Conservation (phyloP, 352 stramenopile genomes). For the Phytophthora uliginosa region DNA sequence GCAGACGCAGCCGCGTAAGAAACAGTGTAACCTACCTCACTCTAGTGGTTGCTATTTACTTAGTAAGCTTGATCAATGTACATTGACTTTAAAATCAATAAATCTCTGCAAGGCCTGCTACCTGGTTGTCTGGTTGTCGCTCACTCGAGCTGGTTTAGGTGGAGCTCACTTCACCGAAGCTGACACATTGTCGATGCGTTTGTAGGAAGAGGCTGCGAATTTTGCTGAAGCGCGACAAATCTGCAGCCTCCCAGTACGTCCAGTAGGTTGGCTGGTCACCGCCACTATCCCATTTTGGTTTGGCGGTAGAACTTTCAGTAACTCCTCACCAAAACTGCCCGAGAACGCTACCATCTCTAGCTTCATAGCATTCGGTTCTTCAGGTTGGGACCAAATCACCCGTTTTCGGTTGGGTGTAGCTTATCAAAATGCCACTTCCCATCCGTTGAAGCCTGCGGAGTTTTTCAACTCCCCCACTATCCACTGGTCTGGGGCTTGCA, state of each 20-base stretch:
- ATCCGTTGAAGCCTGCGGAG: constrained; percentile 21
- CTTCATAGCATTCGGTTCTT: background rate
- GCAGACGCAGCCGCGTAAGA: constrained; percentile 38
- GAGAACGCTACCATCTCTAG: background rate
- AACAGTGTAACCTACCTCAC: background rate
- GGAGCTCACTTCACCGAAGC: constrained; percentile 6
- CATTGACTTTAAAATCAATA: background rate
- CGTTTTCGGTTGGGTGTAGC: constrained; percentile 14
- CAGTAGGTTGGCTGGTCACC: constrained; percentile 19
- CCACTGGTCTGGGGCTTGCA: background rate
- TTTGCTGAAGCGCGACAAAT: constrained; percentile 10
- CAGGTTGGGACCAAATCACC: background rate
- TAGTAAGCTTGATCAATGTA: background rate
- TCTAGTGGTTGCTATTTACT: background rate
- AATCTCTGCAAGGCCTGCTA: background rate
- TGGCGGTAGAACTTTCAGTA: constrained; percentile 29
- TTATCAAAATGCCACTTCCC: constrained; percentile 18
- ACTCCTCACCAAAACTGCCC: constrained; percentile 17
- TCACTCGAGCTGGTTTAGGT: background rate
- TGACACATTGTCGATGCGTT: background rate
- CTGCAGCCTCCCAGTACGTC: constrained; percentile 21
- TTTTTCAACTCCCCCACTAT: constrained; percentile 23
- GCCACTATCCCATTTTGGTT: constrained; percentile 26
- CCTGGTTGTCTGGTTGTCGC: background rate
- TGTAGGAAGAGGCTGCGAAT: constrained; percentile 14